Conservation (phyloP, 2,329 filamentous ascomycete species). For the Boeremia lycopersici region DNA sequence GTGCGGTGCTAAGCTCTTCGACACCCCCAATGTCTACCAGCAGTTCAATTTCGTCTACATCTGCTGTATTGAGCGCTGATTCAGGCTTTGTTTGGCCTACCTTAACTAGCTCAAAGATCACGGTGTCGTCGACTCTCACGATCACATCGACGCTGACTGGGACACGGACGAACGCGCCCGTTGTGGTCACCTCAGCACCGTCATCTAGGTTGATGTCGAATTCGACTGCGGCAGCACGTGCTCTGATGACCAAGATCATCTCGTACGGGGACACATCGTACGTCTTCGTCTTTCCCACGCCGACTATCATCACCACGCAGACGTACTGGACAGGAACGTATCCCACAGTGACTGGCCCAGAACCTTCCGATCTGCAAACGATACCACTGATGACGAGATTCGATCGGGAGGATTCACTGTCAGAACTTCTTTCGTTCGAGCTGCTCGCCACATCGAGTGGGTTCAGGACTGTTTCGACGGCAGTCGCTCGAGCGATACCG, state of each 20-base stretch:
- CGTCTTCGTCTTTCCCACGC: slow-evolving; percentile 40
- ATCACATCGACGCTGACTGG: not conserved
- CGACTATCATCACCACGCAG: slow-evolving; percentile 35
- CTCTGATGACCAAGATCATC: slow-evolving; percentile 32
- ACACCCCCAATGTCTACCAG: not conserved
- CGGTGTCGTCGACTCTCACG: not conserved
- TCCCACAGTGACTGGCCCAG: slow-evolving; percentile 33
- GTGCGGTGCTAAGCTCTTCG: not conserved
- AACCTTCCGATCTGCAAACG: slow-evolving; percentile 30
- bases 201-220: not conserved
- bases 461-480: slow-evolving; percentile 22
- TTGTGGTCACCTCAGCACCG: not conserved
- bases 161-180: not conserved
- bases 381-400: slow-evolving; percentile 32
- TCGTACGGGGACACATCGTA: slow-evolving; percentile 29
- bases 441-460: slow-evolving; percentile 17
- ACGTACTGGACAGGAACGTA: slow-evolving; percentile 44
- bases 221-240: slow-evolving; percentile 10
- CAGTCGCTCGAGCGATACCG: slow-evolving; percentile 6
- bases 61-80: not conserved
- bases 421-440: slow-evolving; percentile 26
- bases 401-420: slow-evolving; percentile 27
- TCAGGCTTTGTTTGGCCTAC: no score
- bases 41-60: not conserved
- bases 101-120: not conserved